Evolutionary conservation across 495 filamentous ascomycete species (phyloP).

Genomic region (Penicillium odoratum): DNA sequence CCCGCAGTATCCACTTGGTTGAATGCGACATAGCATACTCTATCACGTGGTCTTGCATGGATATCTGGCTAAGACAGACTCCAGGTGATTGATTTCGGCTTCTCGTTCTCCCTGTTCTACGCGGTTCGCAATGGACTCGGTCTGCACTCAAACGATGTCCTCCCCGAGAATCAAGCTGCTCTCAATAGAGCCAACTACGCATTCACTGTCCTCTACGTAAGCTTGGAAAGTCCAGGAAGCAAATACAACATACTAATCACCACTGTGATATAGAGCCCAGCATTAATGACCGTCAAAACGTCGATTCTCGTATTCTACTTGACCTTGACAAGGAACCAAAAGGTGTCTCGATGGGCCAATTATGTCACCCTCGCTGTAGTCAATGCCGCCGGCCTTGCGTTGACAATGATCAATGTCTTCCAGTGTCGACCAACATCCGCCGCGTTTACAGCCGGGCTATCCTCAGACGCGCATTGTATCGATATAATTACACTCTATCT

Average conservation of each 20-base stretch:
- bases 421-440: constrained; percentile 78
- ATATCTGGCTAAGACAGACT: constrained; percentile 7
- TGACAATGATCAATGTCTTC: constrained; percentile 85
- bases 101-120: constrained; percentile 75
- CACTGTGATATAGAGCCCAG: constrained; percentile 65
- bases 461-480: constrained; percentile 55
- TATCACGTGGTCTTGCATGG: neutral
- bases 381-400: constrained; percentile 70
- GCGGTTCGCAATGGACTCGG: constrained; percentile 72
- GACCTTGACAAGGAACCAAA: constrained; percentile 71
- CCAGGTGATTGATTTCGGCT: constrained; percentile 69
- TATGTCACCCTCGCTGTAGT: constrained; percentile 71
- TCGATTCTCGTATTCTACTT: constrained; percentile 91
- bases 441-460: constrained; percentile 52
- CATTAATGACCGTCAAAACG: constrained; percentile 73
- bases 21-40: neutral
- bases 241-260: neutral
- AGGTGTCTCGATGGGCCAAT: constrained; percentile 67
- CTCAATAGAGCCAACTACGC: constrained; percentile 73
- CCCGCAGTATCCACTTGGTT: neutral
- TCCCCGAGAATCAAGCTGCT: constrained; percentile 36
- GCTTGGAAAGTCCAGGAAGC: constrained; percentile 28
- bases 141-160: constrained; percentile 68
- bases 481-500: constrained; percentile 81
- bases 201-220: constrained; percentile 80